Percentiles rank a stretch among this genome's conserved stretches.
Evolutionary conservation across 1,139 yeast species (phyloP).

Genomic region (Candida buenavistaensis): DNA sequence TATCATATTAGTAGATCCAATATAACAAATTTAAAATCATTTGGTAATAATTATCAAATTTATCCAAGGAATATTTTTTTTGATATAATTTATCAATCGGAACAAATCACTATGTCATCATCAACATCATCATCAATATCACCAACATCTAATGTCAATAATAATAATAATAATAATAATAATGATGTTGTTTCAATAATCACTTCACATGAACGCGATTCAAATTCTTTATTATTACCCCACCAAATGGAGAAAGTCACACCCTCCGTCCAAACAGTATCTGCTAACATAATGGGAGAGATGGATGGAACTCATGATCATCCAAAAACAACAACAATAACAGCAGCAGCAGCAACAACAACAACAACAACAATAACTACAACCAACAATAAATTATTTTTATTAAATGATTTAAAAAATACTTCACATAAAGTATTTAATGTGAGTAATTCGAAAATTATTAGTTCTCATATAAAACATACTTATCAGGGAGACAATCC

Average conservation of each 20-base stretch:
- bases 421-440: slow-evolving; percentile 34
- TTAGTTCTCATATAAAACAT: slow-evolving; percentile 44
- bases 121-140: not conserved
- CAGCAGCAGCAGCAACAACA: slow-evolving; percentile 15
- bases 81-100: slow-evolving; percentile 55
- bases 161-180: not conserved
- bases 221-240: slow-evolving; percentile 32
- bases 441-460: slow-evolving; percentile 34
- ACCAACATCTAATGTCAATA: slow-evolving; percentile 14
- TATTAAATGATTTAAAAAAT: slow-evolving; percentile 9
- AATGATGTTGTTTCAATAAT: slow-evolving; percentile 20
- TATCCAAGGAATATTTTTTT: slow-evolving; percentile 68
- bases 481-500: slow-evolving; percentile 71
- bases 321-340: too few relatives aligned
- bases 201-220: slow-evolving; percentile 16
- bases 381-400: slow-evolving; percentile 4
- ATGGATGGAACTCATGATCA: slow-evolving; percentile 38
- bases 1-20: slow-evolving; percentile 50
- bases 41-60: not conserved
- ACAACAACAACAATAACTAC: too few relatives aligned
- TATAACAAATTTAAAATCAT: not conserved
- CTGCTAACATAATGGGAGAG: slow-evolving; percentile 66
- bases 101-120: slow-evolving; percentile 24
- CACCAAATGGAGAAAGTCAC: slow-evolving; percentile 31
- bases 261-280: slow-evolving; percentile 58